Evolutionary conservation across 768 basidiomycete genomes (phyloP), one percentile per base, ranked within the genome.

Genomic region (Leccinellum luteum): DNA sequence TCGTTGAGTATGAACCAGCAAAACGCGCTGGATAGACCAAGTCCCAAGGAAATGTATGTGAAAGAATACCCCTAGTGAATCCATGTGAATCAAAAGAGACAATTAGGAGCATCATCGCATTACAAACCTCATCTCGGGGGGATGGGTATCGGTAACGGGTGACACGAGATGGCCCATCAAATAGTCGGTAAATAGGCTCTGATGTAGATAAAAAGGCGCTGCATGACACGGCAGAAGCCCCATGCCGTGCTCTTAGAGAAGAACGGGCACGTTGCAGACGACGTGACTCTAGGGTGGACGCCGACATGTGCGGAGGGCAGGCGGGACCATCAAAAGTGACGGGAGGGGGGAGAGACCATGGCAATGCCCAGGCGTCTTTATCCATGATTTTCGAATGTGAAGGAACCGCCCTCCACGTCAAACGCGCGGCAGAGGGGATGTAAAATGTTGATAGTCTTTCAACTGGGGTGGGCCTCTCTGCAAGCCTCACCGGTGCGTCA

Each of bases 321-420:
- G 81, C 79, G 6, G 82, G 82, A 3, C 81, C 82, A 53, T 82
- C 81, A 56, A 81, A 81, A 17, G 77, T 60, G 55, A 78, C 65
- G 8, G 80, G 78, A 49, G 78, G 66, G 41, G 81, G 79, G 30
- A 81, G 74, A 19, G 74, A 75, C 44, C 64, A 53, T 14, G 72
- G 66, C 23, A 61, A 51, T 23, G 51, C 63, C 3, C 65, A n/a
- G 31, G 60, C 55, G 27, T 49, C 59, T 17, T 25, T 32, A 51
- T 63, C 52, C 6, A 54, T 51, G 28, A 41, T 52, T 44, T 27
- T 28, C 31, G 53, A 50, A 51, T 43, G 35, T 6, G 47, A 51
- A 54, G 47, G 10, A 55, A 55, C 50, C 58, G 49, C 34, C 57
- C 55, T 59, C 58, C 56, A 50, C 59, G 17, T 47, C 54, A 30